phyloP scores from a whole-genome alignment of 164 flowering plant species.

The Litsea cubeba region DNA sequence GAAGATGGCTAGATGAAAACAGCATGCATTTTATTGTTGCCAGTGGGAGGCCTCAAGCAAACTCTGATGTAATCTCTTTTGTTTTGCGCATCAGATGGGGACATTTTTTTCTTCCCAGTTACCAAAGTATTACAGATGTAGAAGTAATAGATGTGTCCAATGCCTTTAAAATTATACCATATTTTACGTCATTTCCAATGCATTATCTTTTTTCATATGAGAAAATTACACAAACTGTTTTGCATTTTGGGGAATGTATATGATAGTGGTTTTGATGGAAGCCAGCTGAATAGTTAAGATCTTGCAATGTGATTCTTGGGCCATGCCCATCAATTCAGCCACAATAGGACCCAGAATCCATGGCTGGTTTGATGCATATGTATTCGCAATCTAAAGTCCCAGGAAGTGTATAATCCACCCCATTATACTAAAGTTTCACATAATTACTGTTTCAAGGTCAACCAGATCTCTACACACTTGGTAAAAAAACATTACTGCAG shows the following conservation, averaged over 20 bases:
- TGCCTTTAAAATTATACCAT: neutral
- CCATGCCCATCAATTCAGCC: neutral
- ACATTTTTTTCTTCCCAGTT: conserved; percentile 12
- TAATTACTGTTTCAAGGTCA: neutral
- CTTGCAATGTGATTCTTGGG: neutral
- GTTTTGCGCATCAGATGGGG: conserved; percentile 1
- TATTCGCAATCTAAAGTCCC: neutral
- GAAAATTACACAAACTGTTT: neutral
- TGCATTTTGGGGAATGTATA: neutral
- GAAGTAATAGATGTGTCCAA: neutral
- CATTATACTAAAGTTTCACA: neutral
- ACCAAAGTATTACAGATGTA: neutral
- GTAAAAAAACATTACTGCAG: no score
- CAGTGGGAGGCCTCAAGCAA: conserved; percentile 1
- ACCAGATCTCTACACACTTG: no score
- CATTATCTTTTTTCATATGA: neutral
- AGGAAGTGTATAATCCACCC: neutral
- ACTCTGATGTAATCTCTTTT: neutral
- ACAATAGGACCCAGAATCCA: neutral
- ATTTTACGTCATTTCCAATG: conserved; percentile 4
- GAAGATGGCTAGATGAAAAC: neutral
- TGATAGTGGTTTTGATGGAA: no score
- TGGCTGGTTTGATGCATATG: neutral
- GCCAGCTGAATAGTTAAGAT: neutral
- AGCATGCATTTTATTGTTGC: neutral